These are phyloP conservation scores for Trametopsis cervina DNA, from an alignment of 768 basidiomycete genomes.

Conservation along the genomic window DNA sequence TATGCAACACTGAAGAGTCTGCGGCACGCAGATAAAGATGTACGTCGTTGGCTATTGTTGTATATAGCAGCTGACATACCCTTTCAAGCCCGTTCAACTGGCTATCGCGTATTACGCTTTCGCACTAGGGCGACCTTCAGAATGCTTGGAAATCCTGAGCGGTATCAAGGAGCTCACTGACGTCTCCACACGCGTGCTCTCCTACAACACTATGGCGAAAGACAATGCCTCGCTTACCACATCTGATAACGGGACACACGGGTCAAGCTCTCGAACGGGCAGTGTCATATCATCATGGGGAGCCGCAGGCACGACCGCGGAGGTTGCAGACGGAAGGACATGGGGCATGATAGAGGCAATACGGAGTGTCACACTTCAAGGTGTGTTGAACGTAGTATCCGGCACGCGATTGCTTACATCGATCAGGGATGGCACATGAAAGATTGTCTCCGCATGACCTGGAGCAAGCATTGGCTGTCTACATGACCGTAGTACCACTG, in stretches of 20 bases:
- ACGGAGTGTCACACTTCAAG: conserved; percentile 73
- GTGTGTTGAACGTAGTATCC: conserved; percentile 30
- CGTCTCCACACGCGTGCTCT: conserved; percentile 46
- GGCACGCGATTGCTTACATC: conserved; percentile 2
- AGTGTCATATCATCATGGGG: conserved; percentile 29
- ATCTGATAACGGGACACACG: conserved; percentile 28
- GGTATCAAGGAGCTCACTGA: conserved; percentile 50
- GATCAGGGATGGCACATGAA: conserved; percentile 72
- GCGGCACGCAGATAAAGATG: conserved; percentile 47
- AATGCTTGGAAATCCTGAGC: conserved; percentile 54
- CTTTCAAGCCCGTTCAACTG: conserved; percentile 53
- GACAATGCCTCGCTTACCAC: conserved; percentile 32
- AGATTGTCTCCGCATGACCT: conserved; percentile 42
- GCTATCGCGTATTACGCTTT: conserved; percentile 77
- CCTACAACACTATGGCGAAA: conserved; percentile 35
- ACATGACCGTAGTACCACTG: conserved; percentile 48
- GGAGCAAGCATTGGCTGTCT: conserved; percentile 47
- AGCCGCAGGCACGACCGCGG: conserved; percentile 33
- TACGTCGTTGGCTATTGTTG: conserved; percentile 29
- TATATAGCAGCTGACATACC: conserved; percentile 9
- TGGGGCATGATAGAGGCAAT: conserved; percentile 72
- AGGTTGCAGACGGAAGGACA: conserved; percentile 60
- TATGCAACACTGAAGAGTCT: conserved; percentile 49
- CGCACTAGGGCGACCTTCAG: conserved; percentile 57
- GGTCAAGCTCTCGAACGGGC: conserved; percentile 40